Conservation (phyloP, 177 flowering plant genomes). For the Tripterygium wilfordii region DNA sequence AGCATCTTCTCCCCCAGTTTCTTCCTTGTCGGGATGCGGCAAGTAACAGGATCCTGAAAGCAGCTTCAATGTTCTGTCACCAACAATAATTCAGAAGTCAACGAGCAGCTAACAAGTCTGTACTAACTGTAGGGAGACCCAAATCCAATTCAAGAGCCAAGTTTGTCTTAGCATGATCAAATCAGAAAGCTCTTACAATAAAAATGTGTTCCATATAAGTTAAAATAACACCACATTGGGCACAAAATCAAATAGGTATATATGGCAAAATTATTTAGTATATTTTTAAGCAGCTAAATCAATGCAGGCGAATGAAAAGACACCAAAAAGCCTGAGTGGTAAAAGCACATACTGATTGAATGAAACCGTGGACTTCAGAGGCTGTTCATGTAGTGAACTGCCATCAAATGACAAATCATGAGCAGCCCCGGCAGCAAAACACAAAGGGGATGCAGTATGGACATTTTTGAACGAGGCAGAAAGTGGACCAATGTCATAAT, state of each 20-base stretch:
- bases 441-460: slow-evolving; percentile 27
- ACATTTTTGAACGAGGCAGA: slow-evolving; percentile 16
- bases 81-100: background rate
- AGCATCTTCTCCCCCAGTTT: slow-evolving; percentile 52
- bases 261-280: too few species aligned
- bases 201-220: too few species aligned
- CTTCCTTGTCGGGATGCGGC: slow-evolving; percentile 52
- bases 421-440: slow-evolving; percentile 45
- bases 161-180: too few species aligned
- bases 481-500: slow-evolving; percentile 3
- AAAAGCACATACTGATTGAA: slow-evolving; percentile 48
- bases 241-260: too few species aligned
- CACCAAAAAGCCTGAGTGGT: too few species aligned
- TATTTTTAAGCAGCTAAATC: too few species aligned
- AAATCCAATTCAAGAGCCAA: too few species aligned
- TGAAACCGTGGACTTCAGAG: slow-evolving; percentile 25
- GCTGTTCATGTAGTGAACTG: slow-evolving; percentile 38
- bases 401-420: slow-evolving; percentile 56
- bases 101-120: too few species aligned
- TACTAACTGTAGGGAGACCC: too few species aligned
- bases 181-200: too few species aligned
- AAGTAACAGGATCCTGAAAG: slow-evolving; percentile 39
- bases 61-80: slow-evolving; percentile 29
- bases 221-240: too few species aligned
- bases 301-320: too few species aligned